Evolutionary conservation across 2,329 filamentous ascomycete species (phyloP).

Genomic region (Penicillium sp.): DNA sequence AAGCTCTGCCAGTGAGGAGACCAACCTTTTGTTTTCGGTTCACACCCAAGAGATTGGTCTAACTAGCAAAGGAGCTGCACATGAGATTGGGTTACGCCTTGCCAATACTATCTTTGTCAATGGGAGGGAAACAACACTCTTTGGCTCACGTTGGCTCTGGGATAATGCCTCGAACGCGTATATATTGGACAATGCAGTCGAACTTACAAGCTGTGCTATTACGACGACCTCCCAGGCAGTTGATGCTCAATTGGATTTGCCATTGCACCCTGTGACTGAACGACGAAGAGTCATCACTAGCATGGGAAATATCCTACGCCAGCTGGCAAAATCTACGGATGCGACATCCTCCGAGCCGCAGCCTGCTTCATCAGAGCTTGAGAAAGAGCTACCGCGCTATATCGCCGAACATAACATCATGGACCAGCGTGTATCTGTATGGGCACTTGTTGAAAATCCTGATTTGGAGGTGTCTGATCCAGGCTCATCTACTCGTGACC

Average conservation of each 20-base stretch:
- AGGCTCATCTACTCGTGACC: constrained; percentile 18
- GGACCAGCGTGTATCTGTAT: constrained; percentile 42
- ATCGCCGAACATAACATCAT: constrained; percentile 39
- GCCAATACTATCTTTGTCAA: constrained; percentile 45
- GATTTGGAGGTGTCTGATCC: constrained; percentile 12
- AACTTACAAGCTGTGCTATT: constrained; percentile 36
- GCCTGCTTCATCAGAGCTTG: constrained; percentile 44
- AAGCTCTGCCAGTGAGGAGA: constrained; percentile 31
- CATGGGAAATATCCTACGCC: constrained; percentile 46
- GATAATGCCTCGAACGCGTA: constrained; percentile 23
- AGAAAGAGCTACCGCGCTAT: constrained; percentile 43
- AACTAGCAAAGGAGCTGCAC: constrained; percentile 8
- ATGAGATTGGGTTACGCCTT: constrained; percentile 42
- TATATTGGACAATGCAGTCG: constrained; percentile 25
- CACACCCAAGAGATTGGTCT: constrained; percentile 8
- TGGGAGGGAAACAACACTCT: constrained; percentile 42
- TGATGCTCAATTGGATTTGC: constrained; percentile 28
- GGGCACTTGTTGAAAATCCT: constrained; percentile 41
- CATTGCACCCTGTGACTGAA: constrained; percentile 38
- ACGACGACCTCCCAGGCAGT: constrained; percentile 17
- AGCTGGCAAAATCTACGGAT: constrained; percentile 37
- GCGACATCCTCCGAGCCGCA: constrained; percentile 30
- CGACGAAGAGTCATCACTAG: constrained; percentile 41
- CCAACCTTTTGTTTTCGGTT: constrained; percentile 34
- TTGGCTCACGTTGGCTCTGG: constrained; percentile 38